These are phyloP conservation scores for Erigeron canadensis DNA, from an alignment of 129 eudicot genomes.

Conservation along the genomic window DNA sequence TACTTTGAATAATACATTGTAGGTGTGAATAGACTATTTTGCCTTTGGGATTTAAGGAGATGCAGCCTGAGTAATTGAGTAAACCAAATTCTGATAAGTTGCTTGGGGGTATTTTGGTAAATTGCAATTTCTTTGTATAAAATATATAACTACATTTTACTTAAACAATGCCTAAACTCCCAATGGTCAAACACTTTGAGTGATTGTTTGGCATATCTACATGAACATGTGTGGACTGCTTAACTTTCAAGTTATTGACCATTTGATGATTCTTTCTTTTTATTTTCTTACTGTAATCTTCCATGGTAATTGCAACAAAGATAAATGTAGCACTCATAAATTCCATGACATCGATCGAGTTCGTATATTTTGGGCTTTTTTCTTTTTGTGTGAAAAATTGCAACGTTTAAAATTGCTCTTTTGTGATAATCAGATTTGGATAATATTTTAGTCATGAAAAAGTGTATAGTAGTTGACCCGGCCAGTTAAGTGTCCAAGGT, in stretches of 20 bases:
- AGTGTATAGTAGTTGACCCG: no score
- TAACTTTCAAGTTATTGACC: constrained; percentile 10
- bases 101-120: constrained; percentile 19
- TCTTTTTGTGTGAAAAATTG: no score
- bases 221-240: constrained; percentile 37
- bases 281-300: neutral
- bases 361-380: no score
- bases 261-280: neutral
- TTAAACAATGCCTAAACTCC: constrained; percentile 11
- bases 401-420: no score
- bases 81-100: no score
- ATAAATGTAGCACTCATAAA: neutral
- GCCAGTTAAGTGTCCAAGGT: no score
- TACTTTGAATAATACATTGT: constrained; percentile 22
- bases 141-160: neutral
- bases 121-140: neutral
- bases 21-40: constrained; percentile 22
- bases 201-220: constrained; percentile 37
- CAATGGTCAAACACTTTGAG: constrained; percentile 34
- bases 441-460: no score
- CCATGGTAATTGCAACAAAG: neutral
- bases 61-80: neutral
- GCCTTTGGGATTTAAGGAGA: constrained; percentile 17
- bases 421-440: no score
- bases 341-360: no score